Conservation (phyloP, 2,329 filamentous ascomycete species). For the Botrytis hyacinthi region DNA sequence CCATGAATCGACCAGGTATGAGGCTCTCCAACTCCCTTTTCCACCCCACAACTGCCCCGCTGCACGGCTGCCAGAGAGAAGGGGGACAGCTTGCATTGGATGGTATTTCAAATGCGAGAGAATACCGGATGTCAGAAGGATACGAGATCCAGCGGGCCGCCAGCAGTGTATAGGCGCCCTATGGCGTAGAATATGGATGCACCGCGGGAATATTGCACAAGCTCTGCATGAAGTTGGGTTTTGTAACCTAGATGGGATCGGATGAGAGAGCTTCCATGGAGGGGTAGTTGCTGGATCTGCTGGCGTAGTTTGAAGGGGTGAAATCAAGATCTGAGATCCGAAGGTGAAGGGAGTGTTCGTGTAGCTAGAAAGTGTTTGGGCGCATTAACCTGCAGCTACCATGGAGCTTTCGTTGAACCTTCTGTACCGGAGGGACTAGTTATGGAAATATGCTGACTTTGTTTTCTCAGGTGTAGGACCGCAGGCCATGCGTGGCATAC, state of each 20-base stretch:
- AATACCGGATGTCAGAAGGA: neutral
- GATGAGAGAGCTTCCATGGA: slow-evolving; percentile 4
- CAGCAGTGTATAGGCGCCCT: neutral
- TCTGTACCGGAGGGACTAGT: neutral
- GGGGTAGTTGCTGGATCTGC: neutral
- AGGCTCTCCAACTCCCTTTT: slow-evolving; percentile 27
- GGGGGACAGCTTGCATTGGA: slow-evolving; percentile 16
- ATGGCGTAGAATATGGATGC: neutral
- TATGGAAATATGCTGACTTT: slow-evolving; percentile 27
- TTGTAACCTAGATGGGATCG: neutral
- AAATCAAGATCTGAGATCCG: neutral
- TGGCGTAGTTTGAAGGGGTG: neutral
- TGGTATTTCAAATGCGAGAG: neutral
- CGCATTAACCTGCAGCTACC: neutral
- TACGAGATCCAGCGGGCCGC: neutral
- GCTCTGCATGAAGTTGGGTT: slow-evolving; percentile 4
- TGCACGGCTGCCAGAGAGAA: slow-evolving; percentile 22
- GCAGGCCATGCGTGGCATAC: slow-evolving; percentile 61
- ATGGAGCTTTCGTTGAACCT: neutral
- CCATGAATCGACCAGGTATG: slow-evolving; percentile 40
- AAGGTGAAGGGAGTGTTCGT: neutral
- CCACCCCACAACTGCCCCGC: slow-evolving; percentile 34
- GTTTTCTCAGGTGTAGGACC: slow-evolving; percentile 48
- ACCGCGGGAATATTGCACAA: neutral
- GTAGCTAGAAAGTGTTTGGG: slow-evolving; percentile 1